These are phyloP conservation scores for Yarrowia bubula DNA, from an alignment of 805 yeast genomes.

Conservation along the genomic window DNA sequence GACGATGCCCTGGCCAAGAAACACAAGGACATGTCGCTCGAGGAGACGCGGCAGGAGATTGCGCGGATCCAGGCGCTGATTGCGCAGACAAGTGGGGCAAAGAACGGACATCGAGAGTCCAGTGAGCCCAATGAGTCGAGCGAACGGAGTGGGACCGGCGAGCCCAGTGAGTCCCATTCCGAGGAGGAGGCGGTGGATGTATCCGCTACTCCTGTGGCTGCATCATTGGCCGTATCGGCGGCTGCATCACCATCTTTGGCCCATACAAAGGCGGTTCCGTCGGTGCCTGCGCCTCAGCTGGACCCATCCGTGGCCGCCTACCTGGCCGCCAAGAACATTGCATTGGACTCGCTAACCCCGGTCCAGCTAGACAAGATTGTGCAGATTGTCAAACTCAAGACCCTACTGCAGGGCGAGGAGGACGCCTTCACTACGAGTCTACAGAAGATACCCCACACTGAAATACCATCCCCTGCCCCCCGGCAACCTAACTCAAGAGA, in stretches of 20 bases:
- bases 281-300: too few relatives aligned
- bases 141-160: not conserved
- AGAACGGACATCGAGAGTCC: not conserved
- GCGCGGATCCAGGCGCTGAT: conserved; percentile 24
- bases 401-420: conserved; percentile 8
- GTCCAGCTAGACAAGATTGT: conserved; percentile 15
- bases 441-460: conserved; percentile 6
- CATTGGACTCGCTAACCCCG: conserved; percentile 11
- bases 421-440: conserved; percentile 7
- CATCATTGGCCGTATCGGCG: too few relatives aligned
- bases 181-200: too few relatives aligned
- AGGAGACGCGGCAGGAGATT: conserved; percentile 22
- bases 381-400: conserved; percentile 8
- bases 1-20: not conserved
- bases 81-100: conserved; percentile 4
- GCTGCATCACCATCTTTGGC: too few relatives aligned
- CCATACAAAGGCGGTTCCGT: too few relatives aligned
- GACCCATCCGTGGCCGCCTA: not conserved
- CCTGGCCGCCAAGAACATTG: not conserved
- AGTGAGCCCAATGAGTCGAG: not conserved
- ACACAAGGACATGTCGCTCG: conserved; percentile 17
- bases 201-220: too few relatives aligned
- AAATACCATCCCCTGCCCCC: not conserved
- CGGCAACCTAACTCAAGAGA: not conserved
- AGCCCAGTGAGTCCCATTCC: too few relatives aligned